Percentiles rank a stretch among this genome's conserved stretches.
These are phyloP conservation scores for Boletus sp. DNA, from an alignment of 768 basidiomycete species.

Conservation along the genomic window DNA sequence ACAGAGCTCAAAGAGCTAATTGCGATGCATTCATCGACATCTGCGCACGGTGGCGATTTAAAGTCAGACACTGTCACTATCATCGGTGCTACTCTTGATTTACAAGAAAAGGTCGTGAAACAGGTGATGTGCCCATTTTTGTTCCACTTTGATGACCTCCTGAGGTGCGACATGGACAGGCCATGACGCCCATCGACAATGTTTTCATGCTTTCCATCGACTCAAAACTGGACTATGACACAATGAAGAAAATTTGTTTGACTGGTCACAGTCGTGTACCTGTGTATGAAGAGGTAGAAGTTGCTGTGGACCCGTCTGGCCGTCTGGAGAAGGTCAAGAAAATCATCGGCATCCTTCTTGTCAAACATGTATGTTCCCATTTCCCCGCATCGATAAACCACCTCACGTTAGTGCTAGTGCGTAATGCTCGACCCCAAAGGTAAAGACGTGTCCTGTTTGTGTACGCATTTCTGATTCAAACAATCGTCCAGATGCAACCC, in stretches of 20 bases:
- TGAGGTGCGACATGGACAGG: slow-evolving; percentile 35
- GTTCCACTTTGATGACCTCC: background rate
- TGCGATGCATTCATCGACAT: slow-evolving; percentile 75
- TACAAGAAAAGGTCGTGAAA: slow-evolving; percentile 81
- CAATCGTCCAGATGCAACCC: slow-evolving; percentile 60
- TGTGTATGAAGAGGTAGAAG: slow-evolving; percentile 73
- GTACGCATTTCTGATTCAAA: background rate
- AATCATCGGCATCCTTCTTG: slow-evolving; percentile 81
- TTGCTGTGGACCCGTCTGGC: slow-evolving; percentile 38
- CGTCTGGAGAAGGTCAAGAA: slow-evolving; percentile 63
- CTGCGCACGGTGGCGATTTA: slow-evolving; percentile 78
- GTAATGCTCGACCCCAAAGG: slow-evolving; percentile 85
- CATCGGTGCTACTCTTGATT: slow-evolving; percentile 83
- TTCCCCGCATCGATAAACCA: background rate
- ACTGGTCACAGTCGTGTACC: slow-evolving; percentile 85
- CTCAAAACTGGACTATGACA: slow-evolving; percentile 75
- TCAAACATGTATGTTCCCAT: slow-evolving; percentile 58
- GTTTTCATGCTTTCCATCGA: slow-evolving; percentile 90
- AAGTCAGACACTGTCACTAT: slow-evolving; percentile 85
- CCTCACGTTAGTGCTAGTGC: slow-evolving; percentile 38
- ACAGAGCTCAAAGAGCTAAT: slow-evolving; percentile 85
- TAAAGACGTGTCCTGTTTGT: slow-evolving; percentile 14
- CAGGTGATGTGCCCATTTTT: slow-evolving; percentile 38
- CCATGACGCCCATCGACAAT: slow-evolving; percentile 76
- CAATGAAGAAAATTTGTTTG: slow-evolving; percentile 68